phyloP scores from a whole-genome alignment of 75 land plant species.

The Pseudotsuga menziesii region DNA sequence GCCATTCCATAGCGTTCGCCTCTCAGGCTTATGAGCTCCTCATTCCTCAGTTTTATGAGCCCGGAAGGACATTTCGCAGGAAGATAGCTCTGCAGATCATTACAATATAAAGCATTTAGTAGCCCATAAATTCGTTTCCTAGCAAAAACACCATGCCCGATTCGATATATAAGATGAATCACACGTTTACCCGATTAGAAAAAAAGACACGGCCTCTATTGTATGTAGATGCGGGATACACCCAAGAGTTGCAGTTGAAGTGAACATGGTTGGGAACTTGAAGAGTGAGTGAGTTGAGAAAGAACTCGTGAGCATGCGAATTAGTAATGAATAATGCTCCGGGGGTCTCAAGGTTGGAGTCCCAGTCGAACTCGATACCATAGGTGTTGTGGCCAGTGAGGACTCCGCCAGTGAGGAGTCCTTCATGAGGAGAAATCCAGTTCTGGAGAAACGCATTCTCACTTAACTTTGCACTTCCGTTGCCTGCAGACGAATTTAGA shows the following conservation, averaged over 20 bases:
- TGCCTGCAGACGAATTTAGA: neutral
- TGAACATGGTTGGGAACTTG: slow-evolving; percentile 33
- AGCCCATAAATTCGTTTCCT: neutral
- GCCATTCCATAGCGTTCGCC: slow-evolving; percentile 32
- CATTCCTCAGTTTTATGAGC: slow-evolving; percentile 20
- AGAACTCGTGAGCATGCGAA: slow-evolving; percentile 31
- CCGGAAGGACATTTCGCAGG: slow-evolving; percentile 31
- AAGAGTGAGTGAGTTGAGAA: neutral
- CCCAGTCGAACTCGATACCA: slow-evolving; percentile 3
- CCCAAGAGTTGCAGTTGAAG: slow-evolving; percentile 88
- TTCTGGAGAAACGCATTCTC: neutral
- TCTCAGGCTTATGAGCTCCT: slow-evolving; percentile 26
- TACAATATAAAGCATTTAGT: neutral
- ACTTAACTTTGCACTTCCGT: neutral
- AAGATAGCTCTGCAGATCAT: slow-evolving; percentile 33
- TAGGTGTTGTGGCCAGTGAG: neutral
- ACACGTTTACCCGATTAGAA: slow-evolving; percentile 53
- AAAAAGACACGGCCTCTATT: slow-evolving; percentile 73
- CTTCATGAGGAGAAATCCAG: neutral
- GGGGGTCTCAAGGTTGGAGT: slow-evolving; percentile 18
- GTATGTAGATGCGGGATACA: slow-evolving; percentile 42
- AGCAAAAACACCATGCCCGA: neutral
- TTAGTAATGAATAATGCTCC: slow-evolving; percentile 36
- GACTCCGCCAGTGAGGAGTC: neutral
- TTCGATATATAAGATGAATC: neutral